phyloP scores from a whole-genome alignment of 768 basidiomycete species.

The Naganishia antarctica region DNA sequence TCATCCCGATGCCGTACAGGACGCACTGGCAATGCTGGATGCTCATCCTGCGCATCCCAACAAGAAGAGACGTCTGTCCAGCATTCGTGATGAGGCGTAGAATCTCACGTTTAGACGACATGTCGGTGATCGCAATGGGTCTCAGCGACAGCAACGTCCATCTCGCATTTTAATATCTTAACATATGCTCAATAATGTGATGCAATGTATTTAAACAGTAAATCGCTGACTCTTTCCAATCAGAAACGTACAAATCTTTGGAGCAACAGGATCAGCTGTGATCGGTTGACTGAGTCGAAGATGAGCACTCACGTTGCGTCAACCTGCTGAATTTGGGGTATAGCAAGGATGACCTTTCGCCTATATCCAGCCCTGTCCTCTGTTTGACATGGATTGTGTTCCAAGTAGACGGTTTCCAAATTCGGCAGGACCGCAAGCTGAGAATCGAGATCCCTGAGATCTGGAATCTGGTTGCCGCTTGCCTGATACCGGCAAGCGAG shows the following conservation, averaged over 20 bases:
- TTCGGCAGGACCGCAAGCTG: constrained; percentile 61
- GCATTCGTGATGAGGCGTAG: constrained; percentile 5
- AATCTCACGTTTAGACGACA: no score
- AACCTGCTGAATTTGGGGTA: constrained; percentile 86
- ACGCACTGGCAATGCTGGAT: constrained; percentile 43
- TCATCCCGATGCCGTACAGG: constrained; percentile 39
- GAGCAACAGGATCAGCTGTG: neutral
- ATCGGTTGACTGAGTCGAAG: no score
- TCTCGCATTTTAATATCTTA: no score
- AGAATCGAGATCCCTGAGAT: constrained; percentile 62
- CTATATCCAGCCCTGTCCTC: constrained; percentile 72
- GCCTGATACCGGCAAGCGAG: constrained; percentile 56
- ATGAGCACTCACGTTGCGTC: constrained; percentile 83
- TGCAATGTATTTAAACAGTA: neutral
- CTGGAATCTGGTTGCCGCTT: constrained; percentile 77
- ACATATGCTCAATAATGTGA: neutral
- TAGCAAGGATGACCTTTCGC: constrained; percentile 77
- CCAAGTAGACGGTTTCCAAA: constrained; percentile 85
- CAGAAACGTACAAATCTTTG: constrained; percentile 9
- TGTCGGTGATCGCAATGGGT: no score
- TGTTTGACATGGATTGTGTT: constrained; percentile 86
- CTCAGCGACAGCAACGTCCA: no score
- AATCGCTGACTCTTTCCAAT: no score
- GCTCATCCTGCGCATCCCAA: constrained; percentile 26
- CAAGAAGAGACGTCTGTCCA: constrained; percentile 26